Percentiles rank a stretch among this genome's conserved stretches.
Evolutionary conservation across 1,139 yeast species (phyloP).

Genomic region (Lipomyces yarrowii): DNA sequence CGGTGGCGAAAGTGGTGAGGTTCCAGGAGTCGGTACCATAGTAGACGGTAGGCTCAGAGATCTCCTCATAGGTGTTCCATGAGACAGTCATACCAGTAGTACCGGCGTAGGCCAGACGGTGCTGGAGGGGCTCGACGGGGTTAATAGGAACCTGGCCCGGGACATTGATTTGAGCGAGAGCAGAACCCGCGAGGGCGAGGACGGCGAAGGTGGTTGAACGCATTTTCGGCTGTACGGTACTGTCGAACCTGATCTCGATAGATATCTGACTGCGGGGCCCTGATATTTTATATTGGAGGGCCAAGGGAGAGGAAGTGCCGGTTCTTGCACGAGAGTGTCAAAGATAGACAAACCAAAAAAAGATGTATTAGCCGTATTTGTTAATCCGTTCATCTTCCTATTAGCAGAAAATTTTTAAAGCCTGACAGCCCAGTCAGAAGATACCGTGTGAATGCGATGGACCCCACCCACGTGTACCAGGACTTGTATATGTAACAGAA

Average conservation of each 20-base stretch:
- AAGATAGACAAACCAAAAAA: no score
- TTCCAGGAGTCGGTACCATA: slow-evolving; percentile 34
- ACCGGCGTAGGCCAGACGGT: slow-evolving; percentile 37
- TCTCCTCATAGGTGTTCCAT: slow-evolving; percentile 36
- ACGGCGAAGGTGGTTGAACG: neutral
- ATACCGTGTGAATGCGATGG: neutral
- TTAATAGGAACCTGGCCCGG: slow-evolving; percentile 11
- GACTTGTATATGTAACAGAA: neutral
- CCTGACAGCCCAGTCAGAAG: neutral
- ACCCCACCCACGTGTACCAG: neutral
- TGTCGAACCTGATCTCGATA: neutral
- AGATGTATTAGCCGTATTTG: neutral
- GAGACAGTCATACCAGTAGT: slow-evolving; percentile 36
- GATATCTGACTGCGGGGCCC: neutral
- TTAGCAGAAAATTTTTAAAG: neutral
- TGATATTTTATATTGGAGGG: neutral
- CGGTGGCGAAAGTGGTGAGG: slow-evolving; percentile 32
- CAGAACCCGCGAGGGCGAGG: neutral
- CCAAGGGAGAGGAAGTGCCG: neutral
- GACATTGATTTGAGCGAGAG: slow-evolving; percentile 3
- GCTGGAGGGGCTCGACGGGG: slow-evolving; percentile 29
- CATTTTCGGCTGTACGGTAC: neutral
- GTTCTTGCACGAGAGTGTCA: neutral
- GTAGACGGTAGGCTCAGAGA: slow-evolving; percentile 33
- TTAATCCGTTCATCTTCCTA: neutral